phyloP scores from a whole-genome alignment of 192 early-diverging fungal species.

The Phlyctochytrium bullatum region DNA sequence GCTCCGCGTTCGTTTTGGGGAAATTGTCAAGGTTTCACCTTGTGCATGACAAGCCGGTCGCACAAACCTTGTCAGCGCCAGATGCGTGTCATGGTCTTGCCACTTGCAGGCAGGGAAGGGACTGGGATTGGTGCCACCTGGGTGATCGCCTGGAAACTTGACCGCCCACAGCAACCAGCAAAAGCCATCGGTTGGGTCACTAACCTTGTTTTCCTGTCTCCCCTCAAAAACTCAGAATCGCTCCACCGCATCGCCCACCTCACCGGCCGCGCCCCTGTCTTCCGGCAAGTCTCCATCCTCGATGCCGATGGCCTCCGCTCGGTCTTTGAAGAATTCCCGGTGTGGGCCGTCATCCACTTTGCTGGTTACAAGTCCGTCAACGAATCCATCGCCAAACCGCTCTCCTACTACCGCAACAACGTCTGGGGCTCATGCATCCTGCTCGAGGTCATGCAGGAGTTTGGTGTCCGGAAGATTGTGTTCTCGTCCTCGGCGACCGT shows the following conservation, averaged over 20 bases:
- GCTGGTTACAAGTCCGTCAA: conserved; percentile 68
- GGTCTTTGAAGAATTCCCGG: conserved; percentile 62
- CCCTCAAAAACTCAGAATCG: conserved; percentile 65
- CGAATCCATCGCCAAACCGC: conserved; percentile 71
- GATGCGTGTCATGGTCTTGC: too few species aligned
- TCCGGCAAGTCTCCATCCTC: conserved; percentile 67
- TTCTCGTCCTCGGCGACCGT: conserved; percentile 87
- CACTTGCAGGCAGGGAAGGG: too few species aligned
- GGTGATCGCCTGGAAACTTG: too few species aligned
- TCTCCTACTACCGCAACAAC: conserved; percentile 85
- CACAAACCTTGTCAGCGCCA: too few species aligned
- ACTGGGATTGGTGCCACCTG: too few species aligned
- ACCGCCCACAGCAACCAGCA: too few species aligned
- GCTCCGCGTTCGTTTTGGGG: too few species aligned
- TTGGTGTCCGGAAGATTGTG: conserved; percentile 72
- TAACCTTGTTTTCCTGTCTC: too few species aligned
- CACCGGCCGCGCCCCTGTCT: conserved; percentile 57
- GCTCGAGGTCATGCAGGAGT: conserved; percentile 69
- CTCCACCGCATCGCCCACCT: conserved; percentile 65
- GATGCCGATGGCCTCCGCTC: conserved; percentile 52
- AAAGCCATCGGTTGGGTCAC: too few species aligned
- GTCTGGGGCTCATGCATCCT: conserved; percentile 75
- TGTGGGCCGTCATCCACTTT: conserved; percentile 43
- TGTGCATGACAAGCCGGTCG: too few species aligned
- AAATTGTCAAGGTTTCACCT: too few species aligned